Percentiles rank a stretch among this genome's conserved stretches.
phyloP scores from a whole-genome alignment of 441 rosid genomes.

The Brassica hybrid region DNA sequence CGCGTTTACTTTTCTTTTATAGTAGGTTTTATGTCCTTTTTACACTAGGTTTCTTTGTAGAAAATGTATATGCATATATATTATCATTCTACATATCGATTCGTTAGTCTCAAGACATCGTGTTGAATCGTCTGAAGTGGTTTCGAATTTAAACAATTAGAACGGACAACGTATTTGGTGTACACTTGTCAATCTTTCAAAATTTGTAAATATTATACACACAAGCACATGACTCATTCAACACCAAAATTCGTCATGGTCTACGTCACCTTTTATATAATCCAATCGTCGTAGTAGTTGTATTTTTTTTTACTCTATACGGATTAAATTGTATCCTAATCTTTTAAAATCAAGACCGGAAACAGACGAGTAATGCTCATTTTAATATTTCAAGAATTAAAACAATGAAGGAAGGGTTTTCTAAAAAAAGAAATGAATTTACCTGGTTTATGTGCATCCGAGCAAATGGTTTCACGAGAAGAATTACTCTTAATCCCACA shows the following conservation, averaged over 20 bases:
- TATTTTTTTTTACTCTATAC: not conserved
- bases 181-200: not conserved
- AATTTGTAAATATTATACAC: conserved; percentile 8
- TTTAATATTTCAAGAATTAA: not conserved
- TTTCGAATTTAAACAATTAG: conserved; percentile 18
- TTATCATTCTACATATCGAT: not conserved
- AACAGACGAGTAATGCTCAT: not conserved
- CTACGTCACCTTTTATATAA: conserved; percentile 27
- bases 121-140: conserved; percentile 31
- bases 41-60: not conserved
- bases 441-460: conserved; percentile 49
- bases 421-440: conserved; percentile 10
- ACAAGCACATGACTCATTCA: conserved; percentile 37
- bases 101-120: not conserved
- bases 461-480: conserved; percentile 50
- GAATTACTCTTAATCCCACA: conserved; percentile 61
- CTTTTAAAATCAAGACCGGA: not conserved
- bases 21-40: not conserved
- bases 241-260: conserved; percentile 31
- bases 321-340: not conserved
- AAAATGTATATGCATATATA: conserved; percentile 10
- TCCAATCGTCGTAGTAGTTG: conserved; percentile 16
- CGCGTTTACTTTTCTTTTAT: conserved; percentile 2
- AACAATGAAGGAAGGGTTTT: not conserved
- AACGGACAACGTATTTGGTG: conserved; percentile 26